These are phyloP conservation scores for Phoenix roebelenii DNA, from an alignment of 176 grass and related monocot genomes.

Conservation along the genomic window DNA sequence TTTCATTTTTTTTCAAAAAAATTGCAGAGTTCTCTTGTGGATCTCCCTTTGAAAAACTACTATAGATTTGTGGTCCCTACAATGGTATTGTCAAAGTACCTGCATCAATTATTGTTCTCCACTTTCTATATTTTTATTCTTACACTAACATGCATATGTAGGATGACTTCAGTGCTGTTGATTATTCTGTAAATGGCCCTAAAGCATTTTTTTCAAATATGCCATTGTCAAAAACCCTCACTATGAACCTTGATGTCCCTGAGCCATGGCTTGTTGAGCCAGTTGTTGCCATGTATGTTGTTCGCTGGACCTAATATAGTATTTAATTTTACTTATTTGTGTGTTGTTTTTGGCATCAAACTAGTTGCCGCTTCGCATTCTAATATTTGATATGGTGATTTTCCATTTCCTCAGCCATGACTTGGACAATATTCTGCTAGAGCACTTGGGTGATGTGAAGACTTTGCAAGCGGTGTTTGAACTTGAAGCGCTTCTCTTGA, in stretches of 20 bases:
- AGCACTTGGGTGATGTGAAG: slow-evolving; percentile 78
- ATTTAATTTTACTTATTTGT: too few species aligned
- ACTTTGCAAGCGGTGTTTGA: slow-evolving; percentile 91
- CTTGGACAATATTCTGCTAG: slow-evolving; percentile 91
- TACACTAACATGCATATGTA: slow-evolving; percentile 25
- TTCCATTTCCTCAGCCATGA: slow-evolving; percentile 63
- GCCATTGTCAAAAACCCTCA: slow-evolving; percentile 93
- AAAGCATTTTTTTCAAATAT: slow-evolving; percentile 98
- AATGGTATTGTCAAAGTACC: slow-evolving; percentile 36
- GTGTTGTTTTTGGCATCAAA: too few species aligned
- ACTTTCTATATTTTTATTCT: slow-evolving; percentile 7
- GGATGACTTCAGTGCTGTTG: slow-evolving; percentile 80
- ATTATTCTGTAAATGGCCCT: slow-evolving; percentile 80
- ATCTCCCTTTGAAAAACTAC: slow-evolving; percentile 95
- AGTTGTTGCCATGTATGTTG: slow-evolving; percentile 84
- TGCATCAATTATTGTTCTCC: not conserved
- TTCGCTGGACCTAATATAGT: not conserved
- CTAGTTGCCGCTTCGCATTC: too few species aligned
- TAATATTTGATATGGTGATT: slow-evolving; percentile 12
- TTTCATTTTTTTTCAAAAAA: too few species aligned
- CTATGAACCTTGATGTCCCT: slow-evolving; percentile 97
- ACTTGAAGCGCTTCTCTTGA: slow-evolving; percentile 94
- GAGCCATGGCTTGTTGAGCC: slow-evolving; percentile 99
- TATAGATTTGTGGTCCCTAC: slow-evolving; percentile 95
- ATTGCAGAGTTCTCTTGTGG: slow-evolving; percentile 86